Base-by-base conservation (phyloP, 2,329 filamentous ascomycete species). In the Neodidymelliopsis sp. region DNA sequence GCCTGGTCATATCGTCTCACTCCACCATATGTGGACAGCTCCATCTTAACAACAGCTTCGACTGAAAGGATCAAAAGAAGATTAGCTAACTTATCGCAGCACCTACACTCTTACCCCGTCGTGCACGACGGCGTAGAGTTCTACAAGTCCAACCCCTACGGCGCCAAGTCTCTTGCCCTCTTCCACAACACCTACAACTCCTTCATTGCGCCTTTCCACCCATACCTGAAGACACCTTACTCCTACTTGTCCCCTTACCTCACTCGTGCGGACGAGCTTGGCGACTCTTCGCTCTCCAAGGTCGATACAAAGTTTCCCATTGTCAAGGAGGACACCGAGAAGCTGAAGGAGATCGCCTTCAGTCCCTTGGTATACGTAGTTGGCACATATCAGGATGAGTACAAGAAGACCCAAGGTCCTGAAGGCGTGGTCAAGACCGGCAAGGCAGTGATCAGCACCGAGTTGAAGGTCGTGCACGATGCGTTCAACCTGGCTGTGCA, bases 191-290 rank as follows among this genome's bases (percentile, higher is more conserved):
- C 87, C 65, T 96, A 92, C 80, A 79, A 85, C 69, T 85, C 83
- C 57, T 81, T 96, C 66, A 87, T 88, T 70, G 87, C 86, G 61
- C 90, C 91, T 15, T 76, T 96, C 56, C 76, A 93, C 45, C 89
- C 90, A 20, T 91, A 90, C 75, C 78, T 97, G 63, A 75, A 85
- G 64, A 89, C 83, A 63, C 91, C 92, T 25, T 93, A 91, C 78
- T 81, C 84, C 68, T 94, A 90, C 72, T 83, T 96, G 56, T 86
- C 86, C 41, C 92, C 93, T 1, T 97, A 97, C 75, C 83, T 96
- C 59, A 80, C 84, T 71, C 90, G 87, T 73, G 92, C 86, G 67
- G 94, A 97, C 72, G 73, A 69, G 62, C 63, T 74, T 15, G 72
- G 69, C 56, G 72, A 75, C 58, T 60, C 51, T 10, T 64, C 67